Base-by-base conservation (phyloP, 495 filamentous ascomycete genomes). In the Rhypophila decipiens region DNA sequence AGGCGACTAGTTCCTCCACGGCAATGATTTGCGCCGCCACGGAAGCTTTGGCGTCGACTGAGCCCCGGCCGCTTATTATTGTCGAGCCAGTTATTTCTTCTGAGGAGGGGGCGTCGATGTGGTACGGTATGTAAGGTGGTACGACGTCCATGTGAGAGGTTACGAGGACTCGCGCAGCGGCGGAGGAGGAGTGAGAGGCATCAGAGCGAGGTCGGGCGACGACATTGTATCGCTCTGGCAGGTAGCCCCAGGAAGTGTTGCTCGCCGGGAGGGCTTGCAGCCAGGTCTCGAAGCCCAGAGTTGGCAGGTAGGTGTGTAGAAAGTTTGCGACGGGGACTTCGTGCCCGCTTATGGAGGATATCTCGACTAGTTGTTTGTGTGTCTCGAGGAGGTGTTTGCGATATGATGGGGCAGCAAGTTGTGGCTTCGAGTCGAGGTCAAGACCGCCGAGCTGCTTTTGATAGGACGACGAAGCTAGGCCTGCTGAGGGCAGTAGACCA, bases 1-100 rank as follows among this genome's bases (percentile, higher is more conserved):
- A 39, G 0, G 60, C 49, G 13, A 90, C 65, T 18, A 88, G 74
- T 41, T 83, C 74, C 47, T 80, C 67, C 2, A 84, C 65, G 4
- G 88, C 87, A 39, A 71, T 77, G 49, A 90, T 74, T 56, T 89
- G 86, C 4, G 87, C 74, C 3, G 93, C 91, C 9, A 98, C 83
- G 66, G 82, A 85, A 31, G 71, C 90, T 63, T 98, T 98, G 48
- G 87, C 91, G 61, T 98, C 91, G 50, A 95, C 90, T 45, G 77
- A 80, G 49, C 93, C 91, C 18, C 91, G 83, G 22, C 91, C 91
- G 29, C 74, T 73, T 48, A 73, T 53, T 17, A 53, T 33, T 1
- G 59, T 57, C 13, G 45, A 21, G 0, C 41, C 5, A 10, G 31
- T 53, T 38, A 62, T 46, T 20, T 89, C 80, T 33, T 73, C 63